Percentiles rank a stretch among this genome's conserved stretches.
Conservation (phyloP, 2,329 filamentous ascomycete species). For the Acarospora socialis region DNA sequence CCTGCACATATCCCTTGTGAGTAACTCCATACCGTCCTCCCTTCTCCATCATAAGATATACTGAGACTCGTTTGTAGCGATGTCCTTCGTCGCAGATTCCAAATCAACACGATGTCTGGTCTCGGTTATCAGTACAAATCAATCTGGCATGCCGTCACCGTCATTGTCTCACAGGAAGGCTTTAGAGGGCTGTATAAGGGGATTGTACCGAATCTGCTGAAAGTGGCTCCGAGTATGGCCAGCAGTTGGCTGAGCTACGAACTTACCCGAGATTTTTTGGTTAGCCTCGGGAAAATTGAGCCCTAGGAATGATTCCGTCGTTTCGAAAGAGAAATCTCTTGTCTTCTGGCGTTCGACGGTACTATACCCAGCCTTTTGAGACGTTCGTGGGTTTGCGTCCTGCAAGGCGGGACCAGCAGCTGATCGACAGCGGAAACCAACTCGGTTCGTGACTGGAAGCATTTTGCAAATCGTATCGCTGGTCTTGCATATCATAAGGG, state of each 20-base stretch:
- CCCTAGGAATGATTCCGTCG: constrained; percentile 4
- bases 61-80: constrained; percentile 41
- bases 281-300: constrained; percentile 35
- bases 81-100: constrained; percentile 82
- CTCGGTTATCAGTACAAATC: constrained; percentile 94
- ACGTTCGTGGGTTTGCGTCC: no score
- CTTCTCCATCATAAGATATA: constrained; percentile 3
- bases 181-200: constrained; percentile 83
- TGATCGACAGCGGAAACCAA: no score
- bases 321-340: constrained; percentile 11
- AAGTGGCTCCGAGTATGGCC: constrained; percentile 96
- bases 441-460: no score
- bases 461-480: no score
- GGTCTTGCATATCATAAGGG: no score
- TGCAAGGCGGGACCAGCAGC: no score
- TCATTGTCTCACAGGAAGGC: constrained; percentile 76
- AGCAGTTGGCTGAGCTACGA: constrained; percentile 98
- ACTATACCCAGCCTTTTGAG: no score
- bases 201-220: constrained; percentile 85
- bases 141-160: constrained; percentile 65
- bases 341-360: no score
- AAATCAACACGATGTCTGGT: constrained; percentile 98
- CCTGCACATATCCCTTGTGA: constrained; percentile 96
- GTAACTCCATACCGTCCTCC: constrained; percentile 23
- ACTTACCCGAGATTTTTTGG: constrained; percentile 73